phyloP scores from a whole-genome alignment of 2,329 filamentous ascomycete species.

The Hypoxylon sp. region DNA sequence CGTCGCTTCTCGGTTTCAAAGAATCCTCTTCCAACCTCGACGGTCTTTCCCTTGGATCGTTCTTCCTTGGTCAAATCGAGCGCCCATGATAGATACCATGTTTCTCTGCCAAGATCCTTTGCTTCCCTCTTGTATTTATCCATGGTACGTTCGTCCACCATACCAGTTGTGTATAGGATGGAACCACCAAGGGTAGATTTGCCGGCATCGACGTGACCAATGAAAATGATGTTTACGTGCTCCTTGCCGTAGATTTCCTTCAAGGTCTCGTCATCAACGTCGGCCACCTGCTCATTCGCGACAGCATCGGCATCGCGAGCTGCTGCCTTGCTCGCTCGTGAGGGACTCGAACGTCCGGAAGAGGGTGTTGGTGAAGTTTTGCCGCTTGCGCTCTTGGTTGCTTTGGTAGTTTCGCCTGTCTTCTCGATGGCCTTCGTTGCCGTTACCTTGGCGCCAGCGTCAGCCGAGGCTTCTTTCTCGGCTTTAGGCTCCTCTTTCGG shows the following conservation, averaged over 20 bases:
- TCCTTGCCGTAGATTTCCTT: constrained; percentile 97
- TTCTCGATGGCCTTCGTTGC: constrained; percentile 93
- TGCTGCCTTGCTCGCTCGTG: constrained; percentile 64
- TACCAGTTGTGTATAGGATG: constrained; percentile 91
- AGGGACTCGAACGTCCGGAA: constrained; percentile 84
- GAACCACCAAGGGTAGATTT: constrained; percentile 96
- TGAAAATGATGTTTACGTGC: constrained; percentile 93
- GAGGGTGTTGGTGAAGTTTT: constrained; percentile 83
- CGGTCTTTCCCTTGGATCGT: constrained; percentile 94
- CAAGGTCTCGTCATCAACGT: constrained; percentile 76
- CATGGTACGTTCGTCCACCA: constrained; percentile 99
- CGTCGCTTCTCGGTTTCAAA: constrained; percentile 97
- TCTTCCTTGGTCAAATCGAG: constrained; percentile 98
- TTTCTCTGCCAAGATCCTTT: constrained; percentile 94
- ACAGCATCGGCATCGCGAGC: constrained; percentile 81
- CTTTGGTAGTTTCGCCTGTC: constrained; percentile 72
- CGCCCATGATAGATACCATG: constrained; percentile 99
- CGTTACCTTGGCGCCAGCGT: constrained; percentile 79
- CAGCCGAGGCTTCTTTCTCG: constrained; percentile 47
- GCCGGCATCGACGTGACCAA: constrained; percentile 97
- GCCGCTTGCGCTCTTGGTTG: constrained; percentile 64
- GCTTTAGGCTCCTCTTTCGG: constrained; percentile 63
- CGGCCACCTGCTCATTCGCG: constrained; percentile 79
- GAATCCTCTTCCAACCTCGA: constrained; percentile 94
- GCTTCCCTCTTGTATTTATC: constrained; percentile 98